phyloP scores from a whole-genome alignment of 805 yeast genomes.

The Candida succiphila region DNA sequence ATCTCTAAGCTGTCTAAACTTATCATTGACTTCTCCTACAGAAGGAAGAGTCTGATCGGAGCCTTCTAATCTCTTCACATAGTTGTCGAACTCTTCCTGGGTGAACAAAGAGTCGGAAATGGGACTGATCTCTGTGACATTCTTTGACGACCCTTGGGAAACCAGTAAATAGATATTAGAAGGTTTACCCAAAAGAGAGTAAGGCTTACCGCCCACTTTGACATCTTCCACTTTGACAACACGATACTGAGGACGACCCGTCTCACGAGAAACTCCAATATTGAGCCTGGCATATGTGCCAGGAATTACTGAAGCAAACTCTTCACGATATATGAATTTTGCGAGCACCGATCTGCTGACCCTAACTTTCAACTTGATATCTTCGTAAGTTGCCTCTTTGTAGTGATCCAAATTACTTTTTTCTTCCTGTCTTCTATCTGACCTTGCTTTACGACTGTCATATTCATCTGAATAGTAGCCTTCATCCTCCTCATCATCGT shows the following conservation, averaged over 20 bases:
- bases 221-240: constrained; percentile 74
- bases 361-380: constrained; percentile 54
- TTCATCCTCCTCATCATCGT: constrained; percentile 29
- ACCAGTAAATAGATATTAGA: constrained; percentile 53
- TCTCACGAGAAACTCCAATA: constrained; percentile 58
- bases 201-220: constrained; percentile 27
- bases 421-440: not conserved
- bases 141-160: constrained; percentile 72
- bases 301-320: constrained; percentile 55
- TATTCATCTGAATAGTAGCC: constrained; percentile 15
- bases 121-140: constrained; percentile 65
- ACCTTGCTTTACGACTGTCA: constrained; percentile 12
- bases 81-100: constrained; percentile 63
- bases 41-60: constrained; percentile 54
- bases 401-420: constrained; percentile 4
- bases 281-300: constrained; percentile 81
- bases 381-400: constrained; percentile 43
- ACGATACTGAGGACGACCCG: constrained; percentile 61
- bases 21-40: constrained; percentile 51
- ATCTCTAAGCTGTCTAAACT: constrained; percentile 48
- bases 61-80: constrained; percentile 48
- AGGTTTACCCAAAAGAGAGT: constrained; percentile 30
- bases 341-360: constrained; percentile 72
- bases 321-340: constrained; percentile 74
- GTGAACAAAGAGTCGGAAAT: constrained; percentile 73